Evolutionary conservation across 306 rosid genomes (phyloP).

Genomic region (Cercis canadensis): DNA sequence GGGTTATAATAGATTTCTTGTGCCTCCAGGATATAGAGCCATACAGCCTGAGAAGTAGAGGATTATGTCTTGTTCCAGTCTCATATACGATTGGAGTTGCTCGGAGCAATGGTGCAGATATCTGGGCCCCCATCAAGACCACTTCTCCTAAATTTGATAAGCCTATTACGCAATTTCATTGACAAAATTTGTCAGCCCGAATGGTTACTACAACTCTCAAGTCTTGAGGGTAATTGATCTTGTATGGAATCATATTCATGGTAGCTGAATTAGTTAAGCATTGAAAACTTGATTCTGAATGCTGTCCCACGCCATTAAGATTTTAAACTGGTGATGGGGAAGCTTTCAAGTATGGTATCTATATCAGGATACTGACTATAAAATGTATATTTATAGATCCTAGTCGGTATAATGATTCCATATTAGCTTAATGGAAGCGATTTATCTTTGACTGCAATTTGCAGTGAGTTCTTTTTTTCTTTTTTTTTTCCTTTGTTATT

Average conservation of each 20-base stretch:
- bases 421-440: neutral
- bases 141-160: slow-evolving; percentile 62
- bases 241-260: slow-evolving; percentile 29
- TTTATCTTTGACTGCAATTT: too few relatives aligned
- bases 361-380: slow-evolving; percentile 43
- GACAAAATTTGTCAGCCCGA: slow-evolving; percentile 40
- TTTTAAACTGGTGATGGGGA: slow-evolving; percentile 55
- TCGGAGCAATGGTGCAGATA: slow-evolving; percentile 94
- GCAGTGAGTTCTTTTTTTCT: too few relatives aligned
- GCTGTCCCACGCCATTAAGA: slow-evolving; percentile 51
- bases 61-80: slow-evolving; percentile 86
- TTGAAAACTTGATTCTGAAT: slow-evolving; percentile 31
- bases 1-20: slow-evolving; percentile 22
- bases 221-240: slow-evolving; percentile 32
- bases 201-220: slow-evolving; percentile 33
- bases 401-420: slow-evolving; percentile 26
- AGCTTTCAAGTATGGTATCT: slow-evolving; percentile 42
- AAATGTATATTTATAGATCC: slow-evolving; percentile 55
- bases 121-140: slow-evolving; percentile 94
- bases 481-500: too few relatives aligned
- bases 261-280: slow-evolving; percentile 35
- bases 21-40: slow-evolving; percentile 60
- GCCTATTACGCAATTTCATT: slow-evolving; percentile 52
- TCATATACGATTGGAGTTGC: slow-evolving; percentile 79
- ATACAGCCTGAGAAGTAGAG: slow-evolving; percentile 84